These are phyloP conservation scores for Canariomyces notabilis DNA, from an alignment of 2,329 filamentous ascomycete genomes.

Conservation along the genomic window DNA sequence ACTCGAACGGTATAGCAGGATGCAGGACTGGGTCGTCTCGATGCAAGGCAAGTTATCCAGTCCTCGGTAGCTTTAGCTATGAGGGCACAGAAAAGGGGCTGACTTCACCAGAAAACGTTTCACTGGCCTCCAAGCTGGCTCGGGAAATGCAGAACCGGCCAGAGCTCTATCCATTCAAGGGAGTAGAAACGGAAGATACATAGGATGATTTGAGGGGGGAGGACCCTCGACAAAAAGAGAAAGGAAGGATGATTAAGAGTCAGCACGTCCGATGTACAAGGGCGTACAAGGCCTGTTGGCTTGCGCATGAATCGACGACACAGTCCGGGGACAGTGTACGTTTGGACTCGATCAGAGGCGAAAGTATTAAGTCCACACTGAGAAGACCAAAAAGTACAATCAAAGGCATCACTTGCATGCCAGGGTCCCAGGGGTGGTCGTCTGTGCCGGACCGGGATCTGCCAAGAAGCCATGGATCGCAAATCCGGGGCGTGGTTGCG, in stretches of 20 bases:
- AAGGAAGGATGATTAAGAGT: slow-evolving; percentile 11
- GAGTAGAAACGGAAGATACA: slow-evolving; percentile 14
- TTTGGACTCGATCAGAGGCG: slow-evolving; percentile 13
- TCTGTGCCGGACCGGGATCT: slow-evolving; percentile 12
- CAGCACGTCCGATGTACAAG: background rate
- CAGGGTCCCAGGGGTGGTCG: slow-evolving; percentile 6
- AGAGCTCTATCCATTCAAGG: slow-evolving; percentile 4
- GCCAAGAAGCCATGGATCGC: slow-evolving; percentile 14
- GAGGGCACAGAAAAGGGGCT: background rate
- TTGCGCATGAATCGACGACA: slow-evolving; percentile 23
- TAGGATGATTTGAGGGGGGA: slow-evolving; percentile 18
- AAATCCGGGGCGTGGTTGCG: slow-evolving; percentile 11
- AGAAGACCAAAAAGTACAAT: slow-evolving; percentile 6
- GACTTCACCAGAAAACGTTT: background rate
- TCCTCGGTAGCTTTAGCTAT: background rate
- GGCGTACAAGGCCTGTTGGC: slow-evolving; percentile 14
- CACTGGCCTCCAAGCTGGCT: background rate
- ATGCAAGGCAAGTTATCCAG: background rate
- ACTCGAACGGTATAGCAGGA: background rate
- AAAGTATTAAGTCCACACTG: slow-evolving; percentile 14
- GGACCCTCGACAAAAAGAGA: slow-evolving; percentile 3
- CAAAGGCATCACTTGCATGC: slow-evolving; percentile 3
- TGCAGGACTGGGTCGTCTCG: no score
- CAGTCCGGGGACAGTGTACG: slow-evolving; percentile 23
- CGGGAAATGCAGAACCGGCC: background rate